Percentiles rank a stretch among this genome's conserved stretches.
Evolutionary conservation across 2,329 filamentous ascomycete genomes (phyloP).

Genomic region (Penicillium aurantiogriseum): DNA sequence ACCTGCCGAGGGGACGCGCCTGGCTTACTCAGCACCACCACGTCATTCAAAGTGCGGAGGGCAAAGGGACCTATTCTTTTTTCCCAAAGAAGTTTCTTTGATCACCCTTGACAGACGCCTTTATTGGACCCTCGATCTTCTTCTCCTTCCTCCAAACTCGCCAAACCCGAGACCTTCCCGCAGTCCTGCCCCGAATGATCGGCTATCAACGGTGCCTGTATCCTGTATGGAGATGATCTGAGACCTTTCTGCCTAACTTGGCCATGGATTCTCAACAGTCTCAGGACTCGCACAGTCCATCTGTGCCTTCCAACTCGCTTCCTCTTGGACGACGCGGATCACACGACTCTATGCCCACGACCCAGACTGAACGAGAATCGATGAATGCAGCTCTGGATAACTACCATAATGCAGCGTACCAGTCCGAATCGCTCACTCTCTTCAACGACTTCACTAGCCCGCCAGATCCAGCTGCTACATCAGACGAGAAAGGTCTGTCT

Average conservation of each 20-base stretch:
- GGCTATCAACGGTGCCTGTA: constrained; percentile 1
- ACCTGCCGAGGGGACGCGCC: constrained; percentile 10
- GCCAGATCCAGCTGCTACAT: constrained; percentile 60
- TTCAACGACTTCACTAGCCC: constrained; percentile 81
- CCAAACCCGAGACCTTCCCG: neutral
- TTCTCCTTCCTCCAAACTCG: neutral
- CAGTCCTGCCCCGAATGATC: constrained; percentile 9
- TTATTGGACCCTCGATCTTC: neutral
- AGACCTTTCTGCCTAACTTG: constrained; percentile 14
- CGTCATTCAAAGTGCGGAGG: constrained; percentile 31
- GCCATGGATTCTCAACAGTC: constrained; percentile 39
- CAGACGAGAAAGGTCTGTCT: constrained; percentile 68
- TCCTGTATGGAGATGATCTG: constrained; percentile 14
- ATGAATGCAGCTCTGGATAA: constrained; percentile 76
- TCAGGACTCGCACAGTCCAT: constrained; percentile 44
- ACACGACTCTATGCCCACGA: constrained; percentile 47
- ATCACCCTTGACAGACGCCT: neutral
- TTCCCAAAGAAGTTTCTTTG: neutral
- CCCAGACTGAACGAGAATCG: constrained; percentile 67
- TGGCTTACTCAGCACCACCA: constrained; percentile 27
- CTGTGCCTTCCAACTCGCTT: constrained; percentile 45
- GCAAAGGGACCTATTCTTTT: constrained; percentile 5
- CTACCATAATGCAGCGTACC: constrained; percentile 86
- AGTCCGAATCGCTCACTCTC: constrained; percentile 78
- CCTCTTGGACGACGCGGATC: constrained; percentile 50